A percentile compares a stretch with the other conserved stretches of the same genome.
Evolutionary conservation across 2,329 filamentous ascomycete genomes (phyloP).

Genomic region (Phialemoniopsis sp.): DNA sequence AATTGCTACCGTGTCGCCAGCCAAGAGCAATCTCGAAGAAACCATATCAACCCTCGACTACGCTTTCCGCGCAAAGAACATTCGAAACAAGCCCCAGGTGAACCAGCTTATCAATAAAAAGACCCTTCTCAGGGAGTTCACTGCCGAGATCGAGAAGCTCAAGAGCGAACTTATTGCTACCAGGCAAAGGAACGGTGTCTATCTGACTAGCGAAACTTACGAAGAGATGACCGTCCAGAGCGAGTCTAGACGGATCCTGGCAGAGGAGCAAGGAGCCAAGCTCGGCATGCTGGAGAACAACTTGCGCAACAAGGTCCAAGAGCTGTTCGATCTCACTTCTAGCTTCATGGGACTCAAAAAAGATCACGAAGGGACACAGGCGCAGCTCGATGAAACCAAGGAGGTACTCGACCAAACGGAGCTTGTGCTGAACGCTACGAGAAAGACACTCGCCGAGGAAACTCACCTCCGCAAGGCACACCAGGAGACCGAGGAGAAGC

Average conservation of each 20-base stretch:
- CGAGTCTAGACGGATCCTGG: conserved; percentile 85
- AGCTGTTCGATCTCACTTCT: conserved; percentile 80
- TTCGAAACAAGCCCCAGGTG: conserved; percentile 94
- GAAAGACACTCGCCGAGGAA: conserved; percentile 74
- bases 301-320: conserved; percentile 88
- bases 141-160: conserved; percentile 86
- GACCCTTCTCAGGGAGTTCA: conserved; percentile 85
- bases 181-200: conserved; percentile 90
- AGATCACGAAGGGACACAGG: conserved; percentile 75
- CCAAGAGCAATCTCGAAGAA: conserved; percentile 92
- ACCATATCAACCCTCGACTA: conserved; percentile 98
- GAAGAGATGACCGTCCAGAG: conserved; percentile 90
- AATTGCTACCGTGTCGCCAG: conserved; percentile 92
- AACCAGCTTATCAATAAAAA: conserved; percentile 93
- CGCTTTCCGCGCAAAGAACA: conserved; percentile 96
- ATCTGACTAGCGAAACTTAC: conserved; percentile 82
- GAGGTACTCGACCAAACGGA: conserved; percentile 84
- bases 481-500: conserved; percentile 74
- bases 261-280: conserved; percentile 87
- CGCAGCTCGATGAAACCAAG: conserved; percentile 73
- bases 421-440: conserved; percentile 73
- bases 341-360: conserved; percentile 87
- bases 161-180: conserved; percentile 93
- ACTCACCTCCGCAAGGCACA: conserved; percentile 77
- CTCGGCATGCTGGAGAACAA: conserved; percentile 91